Conservation (phyloP, 108 stramenopile species). For the Thalassiosira profunda region DNA sequence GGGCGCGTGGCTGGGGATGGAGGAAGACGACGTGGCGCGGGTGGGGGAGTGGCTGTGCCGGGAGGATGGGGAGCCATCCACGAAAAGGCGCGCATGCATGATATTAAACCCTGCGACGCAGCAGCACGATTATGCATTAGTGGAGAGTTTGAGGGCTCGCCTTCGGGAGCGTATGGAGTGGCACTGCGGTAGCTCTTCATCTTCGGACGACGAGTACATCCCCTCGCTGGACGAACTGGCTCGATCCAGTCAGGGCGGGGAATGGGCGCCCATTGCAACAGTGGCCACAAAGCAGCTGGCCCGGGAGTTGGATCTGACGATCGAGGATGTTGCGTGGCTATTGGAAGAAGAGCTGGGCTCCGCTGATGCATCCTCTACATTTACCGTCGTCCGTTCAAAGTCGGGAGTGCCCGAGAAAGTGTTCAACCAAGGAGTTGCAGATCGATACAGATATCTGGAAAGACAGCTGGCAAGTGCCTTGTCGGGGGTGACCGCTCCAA, state of each 20-base stretch:
- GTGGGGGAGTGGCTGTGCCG: background rate
- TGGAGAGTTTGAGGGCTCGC: background rate
- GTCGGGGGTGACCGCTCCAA: constrained; percentile 18
- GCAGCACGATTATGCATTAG: constrained; percentile 6
- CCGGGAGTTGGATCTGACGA: constrained; percentile 22
- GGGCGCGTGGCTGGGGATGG: constrained; percentile 16
- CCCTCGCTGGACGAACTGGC: background rate
- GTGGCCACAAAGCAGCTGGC: background rate
- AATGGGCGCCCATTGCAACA: background rate
- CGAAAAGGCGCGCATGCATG: background rate
- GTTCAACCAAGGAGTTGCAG: no score
- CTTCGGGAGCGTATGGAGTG: constrained; percentile 1
- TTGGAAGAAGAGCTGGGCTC: background rate
- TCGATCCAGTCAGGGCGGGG: background rate
- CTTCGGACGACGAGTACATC: no score
- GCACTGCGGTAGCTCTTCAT: no score
- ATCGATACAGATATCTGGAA: background rate
- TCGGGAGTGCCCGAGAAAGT: no score
- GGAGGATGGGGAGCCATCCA: background rate
- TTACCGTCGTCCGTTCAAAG: no score
- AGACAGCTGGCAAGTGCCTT: constrained; percentile 5
- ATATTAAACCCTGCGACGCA: background rate
- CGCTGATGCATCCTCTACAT: background rate
- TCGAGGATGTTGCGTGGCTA: constrained; percentile 9
- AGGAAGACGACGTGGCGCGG: constrained; percentile 1